phyloP scores from a whole-genome alignment of 2,329 filamentous ascomycete genomes.

The Metarhizium humberi region DNA sequence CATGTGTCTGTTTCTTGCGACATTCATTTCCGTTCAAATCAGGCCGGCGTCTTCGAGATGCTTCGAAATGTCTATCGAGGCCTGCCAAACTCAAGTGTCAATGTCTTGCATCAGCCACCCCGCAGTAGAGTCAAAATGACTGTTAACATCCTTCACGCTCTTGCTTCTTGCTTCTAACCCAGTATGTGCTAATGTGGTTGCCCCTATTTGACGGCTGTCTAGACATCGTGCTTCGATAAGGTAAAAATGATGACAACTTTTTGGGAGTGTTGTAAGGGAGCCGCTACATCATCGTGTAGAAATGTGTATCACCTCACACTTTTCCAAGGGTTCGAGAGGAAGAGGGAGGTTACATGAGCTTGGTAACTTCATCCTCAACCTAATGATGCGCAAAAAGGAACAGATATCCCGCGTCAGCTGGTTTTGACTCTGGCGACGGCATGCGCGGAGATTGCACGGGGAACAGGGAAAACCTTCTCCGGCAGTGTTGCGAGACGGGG shows the following conservation, averaged over 20 bases:
- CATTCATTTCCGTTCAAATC: constrained; percentile 11
- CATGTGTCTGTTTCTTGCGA: not conserved
- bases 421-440: constrained; percentile 10
- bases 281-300: not conserved
- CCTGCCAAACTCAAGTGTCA: constrained; percentile 21
- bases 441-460: constrained; percentile 7
- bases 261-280: not conserved
- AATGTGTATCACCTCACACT: not conserved
- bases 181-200: not conserved
- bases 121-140: not conserved
- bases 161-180: not conserved
- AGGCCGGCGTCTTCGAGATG: constrained; percentile 20
- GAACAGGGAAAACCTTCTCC: not conserved
- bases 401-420: constrained; percentile 20
- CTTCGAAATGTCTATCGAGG: constrained; percentile 14
- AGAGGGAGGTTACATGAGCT: constrained; percentile 61
- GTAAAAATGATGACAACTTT: not conserved
- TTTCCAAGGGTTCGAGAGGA: not conserved
- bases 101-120: constrained; percentile 10
- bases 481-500: not conserved
- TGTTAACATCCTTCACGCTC: not conserved
- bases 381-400: constrained; percentile 27
- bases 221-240: constrained; percentile 1
- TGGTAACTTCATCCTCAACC: constrained; percentile 85
- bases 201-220: not conserved